Percentiles rank a stretch among this genome's conserved stretches.
Conservation (phyloP, 2,329 filamentous ascomycete species). For the Exophiala sp. region DNA sequence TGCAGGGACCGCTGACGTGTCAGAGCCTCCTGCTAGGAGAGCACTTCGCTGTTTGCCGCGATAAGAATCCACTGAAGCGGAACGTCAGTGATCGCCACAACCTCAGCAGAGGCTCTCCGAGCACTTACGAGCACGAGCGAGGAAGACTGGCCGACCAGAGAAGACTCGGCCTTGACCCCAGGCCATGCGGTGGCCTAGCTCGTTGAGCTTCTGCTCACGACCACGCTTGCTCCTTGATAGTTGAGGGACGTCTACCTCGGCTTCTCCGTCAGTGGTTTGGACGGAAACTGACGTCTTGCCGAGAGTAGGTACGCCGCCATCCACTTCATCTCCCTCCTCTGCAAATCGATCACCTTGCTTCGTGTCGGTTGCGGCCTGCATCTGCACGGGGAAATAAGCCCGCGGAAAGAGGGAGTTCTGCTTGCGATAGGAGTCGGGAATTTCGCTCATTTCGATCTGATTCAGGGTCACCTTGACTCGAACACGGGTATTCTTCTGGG, state of each 20-base stretch:
- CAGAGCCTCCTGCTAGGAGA: constrained; percentile 71
- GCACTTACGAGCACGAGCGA: constrained; percentile 82
- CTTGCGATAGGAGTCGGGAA: constrained; percentile 90
- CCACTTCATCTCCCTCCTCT: constrained; percentile 56
- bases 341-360: constrained; percentile 66
- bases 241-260: constrained; percentile 67
- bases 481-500: constrained; percentile 70
- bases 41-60: constrained; percentile 82
- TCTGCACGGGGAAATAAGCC: constrained; percentile 86
- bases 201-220: constrained; percentile 87
- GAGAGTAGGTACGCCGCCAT: constrained; percentile 34
- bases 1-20: constrained; percentile 65
- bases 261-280: constrained; percentile 61
- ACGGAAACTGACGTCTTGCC: constrained; percentile 53
- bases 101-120: constrained; percentile 9
- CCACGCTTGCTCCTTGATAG: constrained; percentile 63
- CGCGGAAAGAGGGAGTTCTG: constrained; percentile 83
- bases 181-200: constrained; percentile 89
- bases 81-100: constrained; percentile 12
- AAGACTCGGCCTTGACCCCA: constrained; percentile 95
- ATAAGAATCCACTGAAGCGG: constrained; percentile 73
- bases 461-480: constrained; percentile 91
- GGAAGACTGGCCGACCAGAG: constrained; percentile 74
- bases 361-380: constrained; percentile 76
- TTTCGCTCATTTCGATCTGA: constrained; percentile 87